Evolutionary conservation across 1,284 basidiomycete species (phyloP).

Genomic region (Ceratobasidium sp.): DNA sequence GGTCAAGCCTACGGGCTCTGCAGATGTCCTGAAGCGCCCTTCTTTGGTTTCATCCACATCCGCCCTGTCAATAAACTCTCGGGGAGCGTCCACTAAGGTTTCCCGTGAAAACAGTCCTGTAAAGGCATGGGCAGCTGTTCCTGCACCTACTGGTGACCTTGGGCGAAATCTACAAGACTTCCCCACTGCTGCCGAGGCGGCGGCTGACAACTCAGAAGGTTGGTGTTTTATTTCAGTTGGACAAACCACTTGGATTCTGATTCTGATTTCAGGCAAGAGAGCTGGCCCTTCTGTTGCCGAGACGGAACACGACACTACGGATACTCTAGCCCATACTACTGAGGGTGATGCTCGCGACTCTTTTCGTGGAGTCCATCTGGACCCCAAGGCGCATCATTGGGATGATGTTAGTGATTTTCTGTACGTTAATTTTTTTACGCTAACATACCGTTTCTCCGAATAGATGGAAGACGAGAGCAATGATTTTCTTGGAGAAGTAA

Average conservation of each 20-base stretch:
- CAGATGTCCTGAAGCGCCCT: conserved; percentile 28
- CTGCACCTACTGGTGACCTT: conserved; percentile 1
- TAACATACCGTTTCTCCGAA: background rate
- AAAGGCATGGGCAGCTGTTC: conserved; percentile 48
- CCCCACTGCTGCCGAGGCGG: conserved; percentile 93
- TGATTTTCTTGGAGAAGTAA: conserved; percentile 87
- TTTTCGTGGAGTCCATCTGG: conserved; percentile 90
- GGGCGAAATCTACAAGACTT: conserved; percentile 67
- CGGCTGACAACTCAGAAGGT: conserved; percentile 68
- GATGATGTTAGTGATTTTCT: conserved; percentile 79
- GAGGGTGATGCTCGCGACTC: conserved; percentile 81
- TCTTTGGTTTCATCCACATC: conserved; percentile 32
- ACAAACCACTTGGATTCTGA: background rate
- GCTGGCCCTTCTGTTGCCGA: conserved; percentile 5
- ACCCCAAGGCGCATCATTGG: conserved; percentile 95
- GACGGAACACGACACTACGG: background rate
- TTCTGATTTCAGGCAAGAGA: too few relatives aligned
- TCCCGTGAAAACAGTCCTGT: conserved; percentile 37
- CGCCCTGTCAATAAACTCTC: conserved; percentile 22
- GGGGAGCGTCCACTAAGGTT: conserved; percentile 15
- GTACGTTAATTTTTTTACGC: background rate
- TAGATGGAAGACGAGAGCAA: conserved; percentile 92
- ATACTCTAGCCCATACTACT: conserved; percentile 14
- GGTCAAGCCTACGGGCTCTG: conserved; percentile 20
- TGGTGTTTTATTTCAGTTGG: conserved; percentile 51